A percentile compares a stretch with the other conserved stretches of the same genome.
Evolutionary conservation across 129 eudicot genomes (phyloP).

Genomic region (Chrysanthemum seticuspe): DNA sequence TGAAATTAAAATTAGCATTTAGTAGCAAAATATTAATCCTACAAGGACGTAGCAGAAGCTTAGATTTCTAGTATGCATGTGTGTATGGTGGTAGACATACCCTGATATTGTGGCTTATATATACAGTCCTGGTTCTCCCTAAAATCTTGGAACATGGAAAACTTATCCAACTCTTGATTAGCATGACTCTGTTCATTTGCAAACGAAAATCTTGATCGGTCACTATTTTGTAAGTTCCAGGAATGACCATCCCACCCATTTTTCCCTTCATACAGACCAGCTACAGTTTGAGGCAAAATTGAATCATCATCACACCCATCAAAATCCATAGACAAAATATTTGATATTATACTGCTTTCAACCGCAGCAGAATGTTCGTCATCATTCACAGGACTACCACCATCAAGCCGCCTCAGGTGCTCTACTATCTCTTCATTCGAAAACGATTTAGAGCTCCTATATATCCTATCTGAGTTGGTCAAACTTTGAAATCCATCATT

Average conservation of each 20-base stretch:
- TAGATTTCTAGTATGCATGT: neutral
- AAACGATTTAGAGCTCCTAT: constrained; percentile 58
- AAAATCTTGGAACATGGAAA: constrained; percentile 30
- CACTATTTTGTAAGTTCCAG: constrained; percentile 43
- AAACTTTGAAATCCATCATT: constrained; percentile 48
- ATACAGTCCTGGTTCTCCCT: constrained; percentile 50
- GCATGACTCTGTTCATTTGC: constrained; percentile 31
- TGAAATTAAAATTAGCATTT: too few relatives aligned
- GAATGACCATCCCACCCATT: constrained; percentile 47
- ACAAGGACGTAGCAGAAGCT: too few relatives aligned
- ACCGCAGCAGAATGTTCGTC: constrained; percentile 52
- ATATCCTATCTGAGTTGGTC: constrained; percentile 62
- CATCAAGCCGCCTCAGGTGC: constrained; percentile 62
- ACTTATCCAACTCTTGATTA: constrained; percentile 35
- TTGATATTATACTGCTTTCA: constrained; percentile 64
- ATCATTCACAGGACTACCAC: constrained; percentile 33
- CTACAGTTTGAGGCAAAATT: constrained; percentile 39
- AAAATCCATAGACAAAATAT: constrained; percentile 60
- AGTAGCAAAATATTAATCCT: too few relatives aligned
- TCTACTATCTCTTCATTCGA: constrained; percentile 78
- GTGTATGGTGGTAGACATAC: constrained; percentile 33
- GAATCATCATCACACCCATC: constrained; percentile 65
- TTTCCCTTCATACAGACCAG: constrained; percentile 38
- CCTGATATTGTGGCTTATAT: constrained; percentile 53
- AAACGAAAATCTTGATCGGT: constrained; percentile 46